These are phyloP conservation scores for Allium sativum DNA, from an alignment of 106 monocot genomes.

Conservation along the genomic window DNA sequence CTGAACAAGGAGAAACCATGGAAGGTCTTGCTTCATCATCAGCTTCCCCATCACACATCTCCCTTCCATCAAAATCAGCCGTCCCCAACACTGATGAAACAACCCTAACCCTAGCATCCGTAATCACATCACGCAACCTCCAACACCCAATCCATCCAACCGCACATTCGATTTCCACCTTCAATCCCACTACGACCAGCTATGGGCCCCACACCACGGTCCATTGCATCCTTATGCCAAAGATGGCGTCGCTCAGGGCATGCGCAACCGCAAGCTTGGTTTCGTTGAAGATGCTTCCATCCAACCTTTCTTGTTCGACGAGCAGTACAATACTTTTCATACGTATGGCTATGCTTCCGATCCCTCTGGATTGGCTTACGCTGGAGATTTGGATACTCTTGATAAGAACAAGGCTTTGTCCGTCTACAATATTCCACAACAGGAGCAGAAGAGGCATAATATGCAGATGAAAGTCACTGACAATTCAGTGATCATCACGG, in stretches of 20 bases:
- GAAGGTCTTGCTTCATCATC: slow-evolving; percentile 5
- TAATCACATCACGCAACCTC: slow-evolving; percentile 17
- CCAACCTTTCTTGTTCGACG: slow-evolving; percentile 90
- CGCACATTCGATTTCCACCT: slow-evolving; percentile 49
- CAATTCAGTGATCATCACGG: background rate
- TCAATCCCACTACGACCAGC: slow-evolving; percentile 97
- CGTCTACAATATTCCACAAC: slow-evolving; percentile 90
- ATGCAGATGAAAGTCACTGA: slow-evolving; percentile 33
- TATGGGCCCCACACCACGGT: slow-evolving; percentile 84
- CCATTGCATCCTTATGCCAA: slow-evolving; percentile 77
- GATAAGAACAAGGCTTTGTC: slow-evolving; percentile 39
- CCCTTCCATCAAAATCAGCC: slow-evolving; percentile 51
- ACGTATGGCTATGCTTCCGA: slow-evolving; percentile 89
- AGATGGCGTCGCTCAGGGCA: slow-evolving; percentile 69
- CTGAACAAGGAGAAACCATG: background rate
- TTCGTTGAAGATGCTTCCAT: slow-evolving; percentile 94
- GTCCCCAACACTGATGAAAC: slow-evolving; percentile 84
- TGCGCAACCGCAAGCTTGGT: slow-evolving; percentile 96
- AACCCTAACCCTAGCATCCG: slow-evolving; percentile 52
- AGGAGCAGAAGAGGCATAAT: slow-evolving; percentile 83
- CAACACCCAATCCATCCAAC: slow-evolving; percentile 71
- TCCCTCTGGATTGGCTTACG: slow-evolving; percentile 65
- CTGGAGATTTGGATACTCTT: slow-evolving; percentile 56
- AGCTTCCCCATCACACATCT: slow-evolving; percentile 34
- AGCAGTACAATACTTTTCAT: slow-evolving; percentile 99